These are phyloP conservation scores for Echinosophora koreensis DNA, from an alignment of 306 rosid species.

Conservation along the genomic window DNA sequence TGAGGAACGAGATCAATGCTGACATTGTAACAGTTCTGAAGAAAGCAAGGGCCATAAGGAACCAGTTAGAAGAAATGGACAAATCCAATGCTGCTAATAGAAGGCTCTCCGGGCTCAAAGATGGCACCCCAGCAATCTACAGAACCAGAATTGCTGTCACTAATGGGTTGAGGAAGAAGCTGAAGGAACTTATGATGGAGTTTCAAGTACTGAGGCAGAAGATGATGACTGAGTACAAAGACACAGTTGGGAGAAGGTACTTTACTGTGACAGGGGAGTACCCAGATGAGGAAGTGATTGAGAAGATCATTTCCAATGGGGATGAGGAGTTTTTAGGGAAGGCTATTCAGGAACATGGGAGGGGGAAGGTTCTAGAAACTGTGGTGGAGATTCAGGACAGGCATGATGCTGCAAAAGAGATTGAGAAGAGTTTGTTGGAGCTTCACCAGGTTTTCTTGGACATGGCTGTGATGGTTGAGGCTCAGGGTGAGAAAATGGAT, in stretches of 20 bases:
- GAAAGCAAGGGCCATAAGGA: conserved; percentile 59
- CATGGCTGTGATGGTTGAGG: conserved; percentile 97
- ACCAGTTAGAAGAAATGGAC: conserved; percentile 83
- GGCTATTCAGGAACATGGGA: conserved; percentile 77
- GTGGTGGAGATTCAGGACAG: conserved; percentile 92
- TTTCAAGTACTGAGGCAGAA: conserved; percentile 79
- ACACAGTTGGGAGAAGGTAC: conserved; percentile 79
- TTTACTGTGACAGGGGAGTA: conserved; percentile 83
- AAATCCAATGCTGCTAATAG: conserved; percentile 68
- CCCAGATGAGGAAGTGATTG: conserved; percentile 81
- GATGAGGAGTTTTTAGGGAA: conserved; percentile 65
- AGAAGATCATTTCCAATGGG: conserved; percentile 76
- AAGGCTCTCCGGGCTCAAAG: conserved; percentile 69
- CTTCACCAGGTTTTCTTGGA: conserved; percentile 86
- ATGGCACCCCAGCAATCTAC: conserved; percentile 68
- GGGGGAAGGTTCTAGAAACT: conserved; percentile 83
- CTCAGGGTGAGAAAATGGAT: conserved; percentile 93
- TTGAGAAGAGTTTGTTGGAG: conserved; percentile 83
- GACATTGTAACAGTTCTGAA: conserved; percentile 69
- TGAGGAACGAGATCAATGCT: conserved; percentile 59
- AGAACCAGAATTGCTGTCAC: conserved; percentile 80
- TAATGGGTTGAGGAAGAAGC: conserved; percentile 75
- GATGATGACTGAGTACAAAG: conserved; percentile 86
- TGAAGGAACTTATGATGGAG: conserved; percentile 90
- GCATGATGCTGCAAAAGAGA: conserved; percentile 75